Percentiles rank a stretch among this genome's conserved stretches.
Evolutionary conservation across 352 stramenopile genomes (phyloP).

Genomic region (Phytopythium aichiense): DNA sequence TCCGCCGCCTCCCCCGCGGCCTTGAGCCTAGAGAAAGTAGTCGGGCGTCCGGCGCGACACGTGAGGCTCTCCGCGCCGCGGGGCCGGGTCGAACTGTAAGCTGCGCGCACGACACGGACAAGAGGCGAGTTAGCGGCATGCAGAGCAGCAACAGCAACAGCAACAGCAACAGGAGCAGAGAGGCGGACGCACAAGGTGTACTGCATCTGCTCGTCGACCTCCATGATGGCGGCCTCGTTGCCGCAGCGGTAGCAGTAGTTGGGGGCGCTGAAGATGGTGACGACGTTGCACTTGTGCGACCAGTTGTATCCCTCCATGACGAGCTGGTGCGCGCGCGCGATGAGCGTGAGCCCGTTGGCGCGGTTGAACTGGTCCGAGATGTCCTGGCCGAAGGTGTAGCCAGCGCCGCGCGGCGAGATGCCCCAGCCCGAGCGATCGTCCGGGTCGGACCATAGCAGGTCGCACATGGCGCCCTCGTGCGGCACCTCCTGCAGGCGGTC

Average conservation of each 20-base stretch:
- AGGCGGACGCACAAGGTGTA: conserved; percentile 90
- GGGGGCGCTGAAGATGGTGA: conserved; percentile 98
- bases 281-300: conserved; percentile 95
- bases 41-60: conserved; percentile 92
- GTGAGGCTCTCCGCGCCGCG: conserved; percentile 90
- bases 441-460: conserved; percentile 98
- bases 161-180: not conserved
- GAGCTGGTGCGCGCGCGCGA: conserved; percentile 96
- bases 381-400: conserved; percentile 98
- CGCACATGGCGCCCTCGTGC: conserved; percentile 94
- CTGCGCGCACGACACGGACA: conserved; percentile 17
- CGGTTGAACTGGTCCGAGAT: conserved; percentile 97
- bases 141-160: too few species aligned
- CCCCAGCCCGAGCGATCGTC: conserved; percentile 99
- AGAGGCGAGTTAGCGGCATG: conserved; percentile 6
- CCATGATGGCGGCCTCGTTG: conserved; percentile 98
- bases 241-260: conserved; percentile 99
- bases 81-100: conserved; percentile 95
- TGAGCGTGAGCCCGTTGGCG: conserved; percentile 96
- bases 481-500: conserved; percentile 90
- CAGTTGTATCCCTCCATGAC: conserved; percentile 91
- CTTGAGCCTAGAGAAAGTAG: conserved; percentile 87
- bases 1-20: not conserved
- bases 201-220: conserved; percentile 94
- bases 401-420: conserved; percentile 96